Evolutionary conservation across 1,284 basidiomycete species (phyloP), one percentile per base, ranked within the genome.

Genomic region (Chondrostereum purpureum): DNA sequence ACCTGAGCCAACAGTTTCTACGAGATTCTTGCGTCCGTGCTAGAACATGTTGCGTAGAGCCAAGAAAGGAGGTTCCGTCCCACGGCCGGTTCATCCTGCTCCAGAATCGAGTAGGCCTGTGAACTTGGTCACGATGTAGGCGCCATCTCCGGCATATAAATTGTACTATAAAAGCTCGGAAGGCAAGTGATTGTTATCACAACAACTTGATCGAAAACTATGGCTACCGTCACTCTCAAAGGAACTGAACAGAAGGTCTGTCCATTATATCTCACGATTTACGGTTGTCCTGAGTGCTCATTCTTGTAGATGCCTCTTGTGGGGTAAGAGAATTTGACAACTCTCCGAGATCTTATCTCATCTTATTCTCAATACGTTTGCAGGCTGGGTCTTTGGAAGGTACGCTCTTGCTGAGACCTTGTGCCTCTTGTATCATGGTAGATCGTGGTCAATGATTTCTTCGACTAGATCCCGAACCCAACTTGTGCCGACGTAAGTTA

Each of bases 311-410:
- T 81, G 78, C 78, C 78, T 48, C 62, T 74, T 27, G 71, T 80
- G 44, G 78, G 78, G 78, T 79, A 57, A 65, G 75, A 57, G 19
- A 3, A 41, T 34, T 16, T n/a, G n/a, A n/a, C n/a, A n/a, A n/a
- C n/a, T n/a, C n/a, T n/a, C n/a, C n/a, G n/a, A 17, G 22, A 44
- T 40, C 47, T 47, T 18, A 18, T 17, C 37, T 23, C 40, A 37
- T 16, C 20, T 42, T 21, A 17, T 39, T 47, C 23, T 42, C 36
- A 20, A 16, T 13, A 23, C 17, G 22, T 23, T 31, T 14, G 19
- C 49, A 84, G 82, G 58, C 76, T 84, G 55, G 82, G 82, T 52
- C 72, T 84, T 47, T 85, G 83, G 82, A 84, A 85, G 71, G 80
- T 70, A 43, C 40, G 52, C n/a, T n/a, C n/a, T n/a, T n/a, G n/a